phyloP scores from a whole-genome alignment of 192 early-diverging fungal genomes.

The Thamnidium elegans region DNA sequence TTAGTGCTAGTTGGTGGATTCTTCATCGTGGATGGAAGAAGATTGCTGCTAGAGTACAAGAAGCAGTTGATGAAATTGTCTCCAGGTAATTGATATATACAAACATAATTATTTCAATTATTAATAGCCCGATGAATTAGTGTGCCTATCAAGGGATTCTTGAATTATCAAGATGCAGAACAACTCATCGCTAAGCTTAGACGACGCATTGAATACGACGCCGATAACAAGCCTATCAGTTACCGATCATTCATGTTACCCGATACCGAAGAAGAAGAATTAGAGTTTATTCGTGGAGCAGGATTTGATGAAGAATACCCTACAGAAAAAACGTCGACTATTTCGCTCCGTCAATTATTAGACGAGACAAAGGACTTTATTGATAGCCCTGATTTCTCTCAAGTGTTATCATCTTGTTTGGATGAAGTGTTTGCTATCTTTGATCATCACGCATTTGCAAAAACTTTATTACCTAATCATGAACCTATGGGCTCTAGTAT shows the following conservation, averaged over 20 bases:
- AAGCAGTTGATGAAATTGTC: conserved; percentile 63
- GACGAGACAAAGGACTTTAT: conserved; percentile 89
- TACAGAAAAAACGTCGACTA: conserved; percentile 1
- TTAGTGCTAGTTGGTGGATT: conserved; percentile 91
- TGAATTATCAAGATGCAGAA: conserved; percentile 61
- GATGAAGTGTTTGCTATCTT: conserved; percentile 43
- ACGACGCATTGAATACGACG: conserved; percentile 50
- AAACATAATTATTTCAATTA: not conserved
- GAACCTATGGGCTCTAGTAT: conserved; percentile 32
- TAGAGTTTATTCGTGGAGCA: conserved; percentile 57
- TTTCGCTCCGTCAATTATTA: conserved; percentile 66
- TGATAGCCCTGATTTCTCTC: conserved; percentile 46
- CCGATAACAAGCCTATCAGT: conserved; percentile 39
- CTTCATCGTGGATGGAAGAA: conserved; percentile 83
- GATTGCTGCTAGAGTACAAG: conserved; percentile 61
- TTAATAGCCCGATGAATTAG: conserved; percentile 19
- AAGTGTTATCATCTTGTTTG: conserved; percentile 42
- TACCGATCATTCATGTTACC: conserved; percentile 64
- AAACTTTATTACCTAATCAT: conserved; percentile 35
- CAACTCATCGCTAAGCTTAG: conserved; percentile 54
- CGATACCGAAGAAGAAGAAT: conserved; percentile 53
- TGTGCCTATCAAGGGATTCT: conserved; percentile 62
- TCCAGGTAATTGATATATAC: conserved; percentile 43
- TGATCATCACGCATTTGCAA: conserved; percentile 35
- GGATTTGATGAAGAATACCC: conserved; percentile 37